Conservation (phyloP, 345 rosid genomes). For the Fremontodendron californicum region DNA sequence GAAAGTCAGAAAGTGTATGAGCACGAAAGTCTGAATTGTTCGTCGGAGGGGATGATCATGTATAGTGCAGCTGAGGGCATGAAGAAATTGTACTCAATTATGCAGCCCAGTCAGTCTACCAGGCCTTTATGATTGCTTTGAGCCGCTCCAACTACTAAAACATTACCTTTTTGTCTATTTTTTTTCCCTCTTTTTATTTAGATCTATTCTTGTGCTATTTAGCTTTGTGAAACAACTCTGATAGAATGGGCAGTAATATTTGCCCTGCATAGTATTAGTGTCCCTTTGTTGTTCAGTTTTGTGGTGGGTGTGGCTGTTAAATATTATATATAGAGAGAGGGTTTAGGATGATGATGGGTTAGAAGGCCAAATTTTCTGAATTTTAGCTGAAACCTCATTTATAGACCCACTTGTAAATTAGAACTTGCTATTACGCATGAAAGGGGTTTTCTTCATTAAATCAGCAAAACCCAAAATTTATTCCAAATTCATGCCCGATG, state of each 20-base stretch:
- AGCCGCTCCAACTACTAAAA: background rate
- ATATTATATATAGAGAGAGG: background rate
- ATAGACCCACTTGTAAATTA: slow-evolving; percentile 34
- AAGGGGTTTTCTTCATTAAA: background rate
- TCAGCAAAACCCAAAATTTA: background rate
- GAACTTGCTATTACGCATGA: background rate
- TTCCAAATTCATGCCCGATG: background rate
- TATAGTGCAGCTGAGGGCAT: slow-evolving; percentile 27
- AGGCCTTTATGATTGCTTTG: slow-evolving; percentile 24
- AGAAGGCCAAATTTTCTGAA: slow-evolving; percentile 28
- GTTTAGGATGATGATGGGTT: slow-evolving; percentile 5
- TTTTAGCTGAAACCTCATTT: slow-evolving; percentile 18
- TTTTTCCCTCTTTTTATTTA: background rate
- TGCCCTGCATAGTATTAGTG: slow-evolving; percentile 30
- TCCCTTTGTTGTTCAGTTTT: slow-evolving; percentile 28
- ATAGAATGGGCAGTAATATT: slow-evolving; percentile 31
- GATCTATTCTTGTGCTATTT: background rate
- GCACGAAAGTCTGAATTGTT: background rate
- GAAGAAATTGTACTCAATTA: slow-evolving; percentile 13
- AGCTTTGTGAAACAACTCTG: slow-evolving; percentile 23
- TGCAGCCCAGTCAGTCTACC: slow-evolving; percentile 6
- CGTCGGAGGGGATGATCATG: slow-evolving; percentile 20
- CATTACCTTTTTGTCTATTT: background rate
- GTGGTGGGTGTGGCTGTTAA: slow-evolving; percentile 32
- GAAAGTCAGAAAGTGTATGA: slow-evolving; percentile 5